Percentiles rank a stretch among this genome's conserved stretches.
Evolutionary conservation across 768 basidiomycete genomes (phyloP).

Genomic region (Lentinula raphanica): DNA sequence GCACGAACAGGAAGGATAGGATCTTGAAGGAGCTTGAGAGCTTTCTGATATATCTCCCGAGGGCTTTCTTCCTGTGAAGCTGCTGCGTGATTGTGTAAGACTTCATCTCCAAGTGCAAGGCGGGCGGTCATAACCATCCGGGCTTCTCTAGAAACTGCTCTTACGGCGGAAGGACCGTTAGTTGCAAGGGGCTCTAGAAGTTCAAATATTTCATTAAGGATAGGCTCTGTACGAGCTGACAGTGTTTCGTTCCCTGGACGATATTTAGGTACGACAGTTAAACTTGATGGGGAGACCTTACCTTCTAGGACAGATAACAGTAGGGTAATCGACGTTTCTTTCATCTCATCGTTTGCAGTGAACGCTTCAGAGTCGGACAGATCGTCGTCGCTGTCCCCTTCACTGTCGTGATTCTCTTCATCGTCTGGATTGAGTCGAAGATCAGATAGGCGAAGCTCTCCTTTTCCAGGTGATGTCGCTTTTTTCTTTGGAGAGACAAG

Average conservation of each 20-base stretch:
- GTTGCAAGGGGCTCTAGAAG: constrained; percentile 55
- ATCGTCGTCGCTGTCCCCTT: constrained; percentile 55
- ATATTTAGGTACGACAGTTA: background rate
- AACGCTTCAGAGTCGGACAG: constrained; percentile 34
- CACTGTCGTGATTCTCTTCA: constrained; percentile 36
- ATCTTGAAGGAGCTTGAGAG: constrained; percentile 84
- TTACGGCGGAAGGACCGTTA: constrained; percentile 40
- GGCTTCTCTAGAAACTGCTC: constrained; percentile 69
- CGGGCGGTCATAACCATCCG: constrained; percentile 81
- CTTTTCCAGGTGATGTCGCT: background rate
- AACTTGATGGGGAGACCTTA: constrained; percentile 21
- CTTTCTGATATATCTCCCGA: constrained; percentile 77
- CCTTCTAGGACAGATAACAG: constrained; percentile 86
- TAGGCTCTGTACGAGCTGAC: constrained; percentile 53
- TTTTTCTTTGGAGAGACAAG: constrained; percentile 8
- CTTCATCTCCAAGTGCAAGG: constrained; percentile 40
- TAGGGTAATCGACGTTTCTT: constrained; percentile 72
- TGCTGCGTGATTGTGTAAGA: background rate
- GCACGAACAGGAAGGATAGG: constrained; percentile 91
- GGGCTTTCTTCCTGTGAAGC: constrained; percentile 34
- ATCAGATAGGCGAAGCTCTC: background rate
- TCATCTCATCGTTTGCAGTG: constrained; percentile 56
- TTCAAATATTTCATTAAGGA: constrained; percentile 66
- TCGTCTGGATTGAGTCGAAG: constrained; percentile 13
- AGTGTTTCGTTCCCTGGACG: constrained; percentile 51